These are phyloP conservation scores for Xylaria multiplex DNA, from an alignment of 2,329 filamentous ascomycete genomes.

Conservation along the genomic window DNA sequence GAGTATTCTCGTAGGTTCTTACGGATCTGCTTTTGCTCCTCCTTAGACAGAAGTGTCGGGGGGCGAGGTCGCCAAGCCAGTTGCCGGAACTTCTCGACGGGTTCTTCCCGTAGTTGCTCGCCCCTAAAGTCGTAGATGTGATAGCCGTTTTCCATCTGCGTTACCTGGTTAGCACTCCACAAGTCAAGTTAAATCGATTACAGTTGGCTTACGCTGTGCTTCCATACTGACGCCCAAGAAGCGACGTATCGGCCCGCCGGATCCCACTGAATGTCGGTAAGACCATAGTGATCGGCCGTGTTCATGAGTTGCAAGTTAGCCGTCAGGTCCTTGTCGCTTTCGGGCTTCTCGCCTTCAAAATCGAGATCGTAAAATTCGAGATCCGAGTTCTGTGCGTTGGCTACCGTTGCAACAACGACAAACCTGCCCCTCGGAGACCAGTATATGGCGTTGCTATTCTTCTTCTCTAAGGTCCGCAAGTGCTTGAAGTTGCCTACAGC, in stretches of 20 bases:
- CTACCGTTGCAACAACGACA: conserved; percentile 91
- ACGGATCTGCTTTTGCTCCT: conserved; percentile 97
- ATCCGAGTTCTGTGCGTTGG: conserved; percentile 92
- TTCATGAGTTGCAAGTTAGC: conserved; percentile 97
- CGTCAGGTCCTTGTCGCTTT: conserved; percentile 91
- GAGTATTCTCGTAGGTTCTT: conserved; percentile 99
- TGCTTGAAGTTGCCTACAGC: conserved; percentile 94
- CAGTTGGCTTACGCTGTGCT: conserved; percentile 79
- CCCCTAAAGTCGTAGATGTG: conserved; percentile 98
- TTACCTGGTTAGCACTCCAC: conserved; percentile 31
- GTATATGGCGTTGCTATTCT: conserved; percentile 99
- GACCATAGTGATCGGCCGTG: conserved; percentile 92
- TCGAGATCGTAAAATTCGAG: conserved; percentile 98
- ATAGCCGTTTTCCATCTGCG: conserved; percentile 98
- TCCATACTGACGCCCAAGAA: conserved; percentile 93
- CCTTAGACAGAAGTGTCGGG: conserved; percentile 88
- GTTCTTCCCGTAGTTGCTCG: conserved; percentile 86
- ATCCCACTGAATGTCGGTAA: conserved; percentile 98
- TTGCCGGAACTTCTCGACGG: conserved; percentile 97
- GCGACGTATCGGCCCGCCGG: conserved; percentile 94
- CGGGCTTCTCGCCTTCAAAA: conserved; percentile 95
- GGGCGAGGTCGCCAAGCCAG: conserved; percentile 94
- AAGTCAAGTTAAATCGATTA: neutral
- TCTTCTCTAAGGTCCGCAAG: conserved; percentile 94
- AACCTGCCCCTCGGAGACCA: conserved; percentile 97